A percentile compares a stretch with the other conserved stretches of the same genome.
Evolutionary conservation across 2,329 filamentous ascomycete species (phyloP).

Genomic region (Diaporthe vexans): DNA sequence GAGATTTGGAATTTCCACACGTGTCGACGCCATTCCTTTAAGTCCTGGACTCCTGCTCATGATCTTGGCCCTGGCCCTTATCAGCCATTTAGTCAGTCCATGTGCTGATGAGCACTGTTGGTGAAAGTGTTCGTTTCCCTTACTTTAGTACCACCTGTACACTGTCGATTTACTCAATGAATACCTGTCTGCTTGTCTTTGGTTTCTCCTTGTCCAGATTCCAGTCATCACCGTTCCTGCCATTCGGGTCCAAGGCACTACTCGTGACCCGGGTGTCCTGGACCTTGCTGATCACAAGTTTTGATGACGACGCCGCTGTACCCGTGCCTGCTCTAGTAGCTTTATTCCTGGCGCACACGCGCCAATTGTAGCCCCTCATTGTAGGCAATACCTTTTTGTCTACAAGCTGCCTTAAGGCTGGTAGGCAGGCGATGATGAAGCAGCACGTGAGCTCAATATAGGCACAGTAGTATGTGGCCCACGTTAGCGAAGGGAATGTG

Average conservation of each 20-base stretch:
- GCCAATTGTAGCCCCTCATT: neutral
- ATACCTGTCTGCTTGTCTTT: neutral
- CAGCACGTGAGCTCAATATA: slow-evolving; percentile 34
- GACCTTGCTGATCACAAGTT: neutral
- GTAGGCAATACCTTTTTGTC: neutral
- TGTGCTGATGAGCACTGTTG: too few species aligned
- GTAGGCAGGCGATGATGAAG: slow-evolving; percentile 33
- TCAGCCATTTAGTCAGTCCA: too few species aligned
- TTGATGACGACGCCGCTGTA: neutral
- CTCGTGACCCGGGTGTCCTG: neutral
- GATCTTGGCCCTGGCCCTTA: too few species aligned
- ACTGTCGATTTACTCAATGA: neutral
- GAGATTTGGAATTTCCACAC: too few species aligned
- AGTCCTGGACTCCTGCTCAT: too few species aligned
- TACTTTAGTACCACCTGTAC: too few species aligned
- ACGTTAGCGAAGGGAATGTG: slow-evolving; percentile 5
- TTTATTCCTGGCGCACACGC: neutral
- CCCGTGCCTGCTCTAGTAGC: neutral
- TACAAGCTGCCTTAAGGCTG: slow-evolving; percentile 12
- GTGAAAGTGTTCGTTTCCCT: too few species aligned
- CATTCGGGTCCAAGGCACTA: neutral
- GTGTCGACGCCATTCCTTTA: too few species aligned
- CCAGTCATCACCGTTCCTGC: neutral
- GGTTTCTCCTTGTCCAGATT: neutral
- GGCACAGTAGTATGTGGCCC: slow-evolving; percentile 25